phyloP scores from a whole-genome alignment of 768 basidiomycete genomes.

The Lactarius trivialis region DNA sequence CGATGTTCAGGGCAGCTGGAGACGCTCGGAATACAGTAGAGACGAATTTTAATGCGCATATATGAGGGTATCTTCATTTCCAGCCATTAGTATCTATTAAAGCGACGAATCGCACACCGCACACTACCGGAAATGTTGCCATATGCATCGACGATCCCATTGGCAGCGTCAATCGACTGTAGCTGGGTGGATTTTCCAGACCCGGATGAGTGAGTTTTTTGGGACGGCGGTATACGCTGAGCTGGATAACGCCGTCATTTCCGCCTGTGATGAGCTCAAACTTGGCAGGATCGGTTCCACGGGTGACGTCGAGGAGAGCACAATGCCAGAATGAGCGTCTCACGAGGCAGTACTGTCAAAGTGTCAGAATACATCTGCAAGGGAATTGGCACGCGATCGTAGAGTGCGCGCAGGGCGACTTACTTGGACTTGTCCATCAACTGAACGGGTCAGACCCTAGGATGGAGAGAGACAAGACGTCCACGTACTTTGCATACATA shows the following conservation, averaged over 20 bases:
- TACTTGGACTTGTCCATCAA: slow-evolving; percentile 63
- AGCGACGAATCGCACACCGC: slow-evolving; percentile 7
- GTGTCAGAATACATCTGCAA: slow-evolving; percentile 71
- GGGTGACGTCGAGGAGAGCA: slow-evolving; percentile 69
- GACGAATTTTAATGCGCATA: slow-evolving; percentile 77
- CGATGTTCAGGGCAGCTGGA: slow-evolving; percentile 58
- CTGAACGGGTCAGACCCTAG: slow-evolving; percentile 46
- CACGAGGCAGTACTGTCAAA: slow-evolving; percentile 79
- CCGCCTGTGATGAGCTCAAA: slow-evolving; percentile 67
- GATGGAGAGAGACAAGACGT: slow-evolving; percentile 76
- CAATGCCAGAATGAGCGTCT: slow-evolving; percentile 74
- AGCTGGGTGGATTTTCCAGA: slow-evolving; percentile 34
- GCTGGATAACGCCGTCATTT: slow-evolving; percentile 82
- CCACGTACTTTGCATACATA: slow-evolving; percentile 48
- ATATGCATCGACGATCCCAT: slow-evolving; percentile 10
- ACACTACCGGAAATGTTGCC: slow-evolving; percentile 2
- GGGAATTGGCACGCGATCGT: background rate
- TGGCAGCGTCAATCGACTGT: background rate
- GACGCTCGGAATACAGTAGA: slow-evolving; percentile 84
- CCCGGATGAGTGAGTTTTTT: slow-evolving; percentile 25
- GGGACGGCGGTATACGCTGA: slow-evolving; percentile 26
- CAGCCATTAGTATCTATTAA: background rate
- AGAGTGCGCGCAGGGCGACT: background rate
- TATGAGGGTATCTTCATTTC: slow-evolving; percentile 54
- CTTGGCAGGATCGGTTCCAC: slow-evolving; percentile 28